Evolutionary conservation across 1,284 basidiomycete genomes (phyloP).

Genomic region (Fomitopsis schrenkii): DNA sequence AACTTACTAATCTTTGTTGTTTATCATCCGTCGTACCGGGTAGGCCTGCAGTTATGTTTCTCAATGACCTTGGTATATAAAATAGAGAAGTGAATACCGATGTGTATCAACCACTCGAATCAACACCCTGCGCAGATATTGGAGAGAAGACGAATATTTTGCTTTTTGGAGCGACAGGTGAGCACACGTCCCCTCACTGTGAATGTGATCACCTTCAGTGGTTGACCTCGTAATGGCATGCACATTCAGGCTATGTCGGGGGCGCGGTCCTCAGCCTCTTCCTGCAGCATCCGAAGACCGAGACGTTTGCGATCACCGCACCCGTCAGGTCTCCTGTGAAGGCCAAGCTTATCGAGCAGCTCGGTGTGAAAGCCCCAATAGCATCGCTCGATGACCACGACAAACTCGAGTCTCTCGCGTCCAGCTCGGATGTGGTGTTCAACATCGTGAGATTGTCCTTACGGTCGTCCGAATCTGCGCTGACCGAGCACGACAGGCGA

Average conservation of each 20-base stretch:
- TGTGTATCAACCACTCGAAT: not conserved
- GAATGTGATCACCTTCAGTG: not conserved
- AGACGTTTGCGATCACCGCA: slow-evolving; percentile 36
- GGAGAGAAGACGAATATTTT: slow-evolving; percentile 15
- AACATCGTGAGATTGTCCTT: slow-evolving; percentile 32
- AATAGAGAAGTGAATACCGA: not conserved
- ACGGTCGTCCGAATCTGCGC: not conserved
- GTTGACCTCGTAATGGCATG: not conserved
- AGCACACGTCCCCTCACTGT: not conserved
- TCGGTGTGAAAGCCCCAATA: slow-evolving; percentile 31
- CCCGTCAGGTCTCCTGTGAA: slow-evolving; percentile 39
- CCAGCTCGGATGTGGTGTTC: slow-evolving; percentile 44
- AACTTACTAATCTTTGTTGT: too few species aligned
- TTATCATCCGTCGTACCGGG: not conserved
- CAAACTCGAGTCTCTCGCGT: slow-evolving; percentile 31
- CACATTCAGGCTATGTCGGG: slow-evolving; percentile 47
- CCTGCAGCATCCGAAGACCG: slow-evolving; percentile 34
- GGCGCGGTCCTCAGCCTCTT: slow-evolving; percentile 44
- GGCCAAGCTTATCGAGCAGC: slow-evolving; percentile 27
- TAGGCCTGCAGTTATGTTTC: too few species aligned
- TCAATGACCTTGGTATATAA: not conserved
- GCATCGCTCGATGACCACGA: slow-evolving; percentile 28
- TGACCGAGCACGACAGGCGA: not conserved
- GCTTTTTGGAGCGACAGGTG: slow-evolving; percentile 23
- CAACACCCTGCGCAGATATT: not conserved